Evolutionary conservation across 805 yeast species (phyloP), one percentile per base, ranked within the genome.

Genomic region (Saccharomycopsis fibuligera): DNA sequence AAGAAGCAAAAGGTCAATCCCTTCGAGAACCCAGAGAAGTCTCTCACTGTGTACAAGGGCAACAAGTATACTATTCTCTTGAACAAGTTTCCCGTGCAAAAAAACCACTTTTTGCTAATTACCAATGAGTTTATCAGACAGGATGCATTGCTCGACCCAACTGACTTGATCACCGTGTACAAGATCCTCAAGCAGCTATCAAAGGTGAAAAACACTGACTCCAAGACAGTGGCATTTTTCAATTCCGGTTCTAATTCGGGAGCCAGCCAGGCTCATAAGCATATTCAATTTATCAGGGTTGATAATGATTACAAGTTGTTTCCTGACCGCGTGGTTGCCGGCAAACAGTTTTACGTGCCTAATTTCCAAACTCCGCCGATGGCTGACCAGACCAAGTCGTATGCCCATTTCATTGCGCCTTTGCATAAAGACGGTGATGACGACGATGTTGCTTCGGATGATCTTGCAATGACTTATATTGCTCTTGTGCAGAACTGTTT

Each of bases 231-330:
- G 62, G 89, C 89, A 0, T 91, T 91, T 64, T 91, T 79, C 73
- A 91, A 91, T 64, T 81, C 87, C 60, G 99, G 99, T 5, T 79
- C 81, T 17, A 74, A 79, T 57, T 79, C 95, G 54, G 99, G 98
- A 1, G 96, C 96, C n/a, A 88, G 96, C 0, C 93, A 89, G 60
- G 83, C 86, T 42, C 99, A 91, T 68, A 88, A 86, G 62, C 99
- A 91, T 66, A 65, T 93, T 54, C 99, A 93, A 66, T 81, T 90
- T 65, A 69, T 91, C 3, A 14, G 17, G 10, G 17, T 40, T 5
- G 25, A 41, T 8, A 19, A 67, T 5, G 67, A 70, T 21, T 81
- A 79, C 61, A 64, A 63, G 1, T 75, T 85, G 5, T 79, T 75
- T 60, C 83, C 86, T 45, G 81, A 78, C 41, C 53, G 59, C 12